Conservation (phyloP, 805 yeast species). For the Soucietia sequanensis region DNA sequence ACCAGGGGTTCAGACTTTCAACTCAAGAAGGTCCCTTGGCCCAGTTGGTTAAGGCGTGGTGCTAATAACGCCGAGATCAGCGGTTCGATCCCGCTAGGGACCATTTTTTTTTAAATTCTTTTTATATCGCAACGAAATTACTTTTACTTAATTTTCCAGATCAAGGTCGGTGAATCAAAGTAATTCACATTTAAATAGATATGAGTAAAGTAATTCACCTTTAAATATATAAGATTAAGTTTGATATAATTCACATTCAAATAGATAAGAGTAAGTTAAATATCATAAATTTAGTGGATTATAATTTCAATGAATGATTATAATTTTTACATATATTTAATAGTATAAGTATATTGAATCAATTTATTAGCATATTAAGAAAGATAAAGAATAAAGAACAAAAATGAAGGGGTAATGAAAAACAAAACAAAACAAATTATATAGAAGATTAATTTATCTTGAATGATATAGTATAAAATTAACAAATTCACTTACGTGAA, state of each 20-base stretch:
- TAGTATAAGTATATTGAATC: too few species aligned
- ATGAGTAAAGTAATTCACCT: too few species aligned
- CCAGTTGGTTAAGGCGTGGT: constrained; percentile 55
- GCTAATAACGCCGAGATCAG: constrained; percentile 66
- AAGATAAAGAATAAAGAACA: not conserved
- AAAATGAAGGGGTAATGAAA: not conserved
- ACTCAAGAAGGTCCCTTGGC: constrained; percentile 50
- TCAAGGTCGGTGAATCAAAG: not conserved
- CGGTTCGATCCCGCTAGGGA: constrained; percentile 89
- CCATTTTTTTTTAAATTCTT: constrained; percentile 30
- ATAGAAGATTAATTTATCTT: too few species aligned
- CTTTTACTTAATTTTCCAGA: not conserved
- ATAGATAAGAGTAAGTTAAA: not conserved
- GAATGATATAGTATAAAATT: too few species aligned
- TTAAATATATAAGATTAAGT: not conserved
- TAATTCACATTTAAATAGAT: not conserved
- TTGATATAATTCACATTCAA: too few species aligned
- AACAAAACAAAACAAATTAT: too few species aligned
- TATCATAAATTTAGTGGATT: too few species aligned
- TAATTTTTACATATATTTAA: too few species aligned
- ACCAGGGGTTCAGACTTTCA: too few species aligned
- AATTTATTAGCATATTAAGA: not conserved
- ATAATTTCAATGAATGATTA: too few species aligned
- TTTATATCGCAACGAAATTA: not conserved
- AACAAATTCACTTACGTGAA: too few species aligned